These are phyloP conservation scores for Neurospora sp. DNA, from an alignment of 495 filamentous ascomycete species.

Conservation along the genomic window DNA sequence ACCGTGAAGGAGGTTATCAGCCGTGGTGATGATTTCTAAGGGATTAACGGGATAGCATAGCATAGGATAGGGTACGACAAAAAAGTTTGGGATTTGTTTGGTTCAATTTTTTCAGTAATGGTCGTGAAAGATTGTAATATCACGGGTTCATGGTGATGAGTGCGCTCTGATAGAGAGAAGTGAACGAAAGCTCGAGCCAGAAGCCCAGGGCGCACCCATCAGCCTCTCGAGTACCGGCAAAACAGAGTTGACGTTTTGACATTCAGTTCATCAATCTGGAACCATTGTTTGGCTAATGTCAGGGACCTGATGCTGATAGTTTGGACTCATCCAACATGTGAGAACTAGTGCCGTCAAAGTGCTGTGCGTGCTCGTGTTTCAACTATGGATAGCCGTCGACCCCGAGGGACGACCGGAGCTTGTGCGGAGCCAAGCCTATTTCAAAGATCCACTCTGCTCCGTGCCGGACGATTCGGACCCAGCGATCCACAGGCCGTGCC, in stretches of 20 bases:
- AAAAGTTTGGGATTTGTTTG: background rate
- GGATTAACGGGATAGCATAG: background rate
- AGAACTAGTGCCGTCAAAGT: background rate
- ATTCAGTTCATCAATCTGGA: background rate
- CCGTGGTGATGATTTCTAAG: conserved; percentile 78
- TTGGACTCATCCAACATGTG: background rate
- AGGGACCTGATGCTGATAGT: background rate
- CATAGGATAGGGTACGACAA: background rate
- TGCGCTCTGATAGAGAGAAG: background rate
- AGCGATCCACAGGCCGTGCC: background rate
- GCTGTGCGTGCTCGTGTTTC: background rate
- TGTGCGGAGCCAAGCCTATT: background rate
- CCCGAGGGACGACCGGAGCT: background rate
- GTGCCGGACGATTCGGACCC: background rate
- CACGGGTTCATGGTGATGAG: background rate
- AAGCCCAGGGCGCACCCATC: background rate
- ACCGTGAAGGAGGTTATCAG: conserved; percentile 90
- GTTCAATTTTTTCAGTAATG: background rate
- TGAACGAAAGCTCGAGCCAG: background rate
- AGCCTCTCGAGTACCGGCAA: background rate
- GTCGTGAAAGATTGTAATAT: background rate
- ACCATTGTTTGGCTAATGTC: background rate
- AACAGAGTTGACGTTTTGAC: background rate
- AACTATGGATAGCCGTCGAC: background rate
- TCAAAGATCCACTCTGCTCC: background rate